Evolutionary conservation across 768 basidiomycete species (phyloP).

Genomic region (Cyclocybe aegerita): DNA sequence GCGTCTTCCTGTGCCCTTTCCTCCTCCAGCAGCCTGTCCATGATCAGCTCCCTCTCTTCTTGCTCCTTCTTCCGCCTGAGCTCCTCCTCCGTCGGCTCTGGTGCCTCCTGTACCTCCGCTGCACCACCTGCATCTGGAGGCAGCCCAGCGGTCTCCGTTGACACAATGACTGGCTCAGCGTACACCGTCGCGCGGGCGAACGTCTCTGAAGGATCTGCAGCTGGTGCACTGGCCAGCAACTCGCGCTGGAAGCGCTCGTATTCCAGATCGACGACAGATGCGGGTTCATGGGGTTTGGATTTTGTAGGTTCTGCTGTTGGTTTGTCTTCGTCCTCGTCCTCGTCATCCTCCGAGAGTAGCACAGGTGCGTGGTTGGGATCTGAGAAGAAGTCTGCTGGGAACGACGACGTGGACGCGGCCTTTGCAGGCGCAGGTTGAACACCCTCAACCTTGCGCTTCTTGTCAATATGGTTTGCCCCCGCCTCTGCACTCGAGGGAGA

Average conservation of each 20-base stretch:
- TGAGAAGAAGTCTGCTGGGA: slow-evolving; percentile 82
- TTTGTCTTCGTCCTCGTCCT: slow-evolving; percentile 40
- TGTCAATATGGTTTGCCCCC: slow-evolving; percentile 10
- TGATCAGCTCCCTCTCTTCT: slow-evolving; percentile 80
- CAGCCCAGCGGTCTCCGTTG: slow-evolving; percentile 48
- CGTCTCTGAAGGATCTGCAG: slow-evolving; percentile 42
- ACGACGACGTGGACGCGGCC: slow-evolving; percentile 21
- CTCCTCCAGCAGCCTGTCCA: slow-evolving; percentile 83
- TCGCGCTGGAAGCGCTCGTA: slow-evolving; percentile 73
- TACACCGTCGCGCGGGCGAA: slow-evolving; percentile 72
- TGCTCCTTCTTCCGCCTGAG: slow-evolving; percentile 51
- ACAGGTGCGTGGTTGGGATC: slow-evolving; percentile 58
- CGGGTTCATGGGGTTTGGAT: slow-evolving; percentile 12
- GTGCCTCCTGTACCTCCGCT: slow-evolving; percentile 23
- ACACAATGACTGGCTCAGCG: slow-evolving; percentile 63
- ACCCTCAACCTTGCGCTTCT: slow-evolving; percentile 18
- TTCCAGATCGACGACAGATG: slow-evolving; percentile 57
- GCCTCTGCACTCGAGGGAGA: slow-evolving; percentile 16
- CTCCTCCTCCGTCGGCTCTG: slow-evolving; percentile 42
- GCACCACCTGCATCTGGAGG: slow-evolving; percentile 32
- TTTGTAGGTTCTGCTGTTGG: slow-evolving; percentile 12
- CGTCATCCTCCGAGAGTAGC: slow-evolving; percentile 33
- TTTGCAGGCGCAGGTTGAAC: not conserved
- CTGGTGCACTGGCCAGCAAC: slow-evolving; percentile 41
- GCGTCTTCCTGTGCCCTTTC: slow-evolving; percentile 88